phyloP scores from a whole-genome alignment of 805 yeast genomes.

The Myxozyma geophila region DNA sequence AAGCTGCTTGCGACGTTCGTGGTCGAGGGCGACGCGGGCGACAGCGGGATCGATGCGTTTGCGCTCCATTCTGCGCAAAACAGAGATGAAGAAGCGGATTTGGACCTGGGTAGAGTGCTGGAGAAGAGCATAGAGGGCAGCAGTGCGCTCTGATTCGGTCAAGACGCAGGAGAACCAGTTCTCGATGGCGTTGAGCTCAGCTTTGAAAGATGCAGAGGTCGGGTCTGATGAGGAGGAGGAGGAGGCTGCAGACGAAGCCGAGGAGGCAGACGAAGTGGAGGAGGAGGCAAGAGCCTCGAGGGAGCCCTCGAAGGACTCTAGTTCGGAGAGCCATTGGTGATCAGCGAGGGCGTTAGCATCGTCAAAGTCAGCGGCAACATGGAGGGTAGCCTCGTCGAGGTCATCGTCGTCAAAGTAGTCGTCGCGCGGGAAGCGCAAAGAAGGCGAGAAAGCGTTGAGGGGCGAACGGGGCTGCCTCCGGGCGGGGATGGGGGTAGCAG shows the following conservation, averaged over 20 bases:
- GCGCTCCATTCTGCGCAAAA: slow-evolving; percentile 43
- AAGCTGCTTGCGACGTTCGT: background rate
- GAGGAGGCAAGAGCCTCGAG: slow-evolving; percentile 44
- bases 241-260: slow-evolving; percentile 25
- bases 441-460: slow-evolving; percentile 5
- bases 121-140: slow-evolving; percentile 47
- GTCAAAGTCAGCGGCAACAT: slow-evolving; percentile 10
- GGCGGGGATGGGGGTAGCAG: slow-evolving; percentile 34
- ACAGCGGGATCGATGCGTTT: slow-evolving; percentile 15
- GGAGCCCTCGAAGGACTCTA: slow-evolving; percentile 42
- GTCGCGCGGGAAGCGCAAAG: background rate
- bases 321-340: slow-evolving; percentile 46
- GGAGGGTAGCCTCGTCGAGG: slow-evolving; percentile 7
- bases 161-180: slow-evolving; percentile 49
- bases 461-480: slow-evolving; percentile 27
- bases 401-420: slow-evolving; percentile 4
- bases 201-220: slow-evolving; percentile 43
- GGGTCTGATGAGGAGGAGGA: slow-evolving; percentile 36
- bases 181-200: slow-evolving; percentile 47
- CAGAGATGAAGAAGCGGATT: slow-evolving; percentile 44
- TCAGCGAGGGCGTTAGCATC: slow-evolving; percentile 37
- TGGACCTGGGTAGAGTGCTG: slow-evolving; percentile 46
- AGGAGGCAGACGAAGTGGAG: slow-evolving; percentile 19
- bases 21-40: slow-evolving; percentile 10
- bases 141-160: slow-evolving; percentile 47